A percentile compares a stretch with the other conserved stretches of the same genome.
phyloP scores from a whole-genome alignment of 306 rosid genomes.

The Datisca glomerata region DNA sequence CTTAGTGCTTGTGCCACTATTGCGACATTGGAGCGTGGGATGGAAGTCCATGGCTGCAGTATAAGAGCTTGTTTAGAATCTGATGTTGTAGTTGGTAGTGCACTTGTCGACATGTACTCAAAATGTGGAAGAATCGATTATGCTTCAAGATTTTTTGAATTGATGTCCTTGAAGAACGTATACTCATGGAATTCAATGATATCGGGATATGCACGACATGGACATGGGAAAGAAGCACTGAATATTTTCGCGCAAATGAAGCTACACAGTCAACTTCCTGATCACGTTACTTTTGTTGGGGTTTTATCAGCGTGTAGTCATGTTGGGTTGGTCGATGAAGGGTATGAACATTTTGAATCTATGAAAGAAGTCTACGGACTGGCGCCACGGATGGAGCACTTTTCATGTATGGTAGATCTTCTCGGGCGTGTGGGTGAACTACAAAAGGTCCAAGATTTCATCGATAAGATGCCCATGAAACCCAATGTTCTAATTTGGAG shows the following conservation, averaged over 20 bases:
- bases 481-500: slow-evolving; percentile 87
- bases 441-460: slow-evolving; percentile 52
- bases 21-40: slow-evolving; percentile 74
- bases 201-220: slow-evolving; percentile 86
- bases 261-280: slow-evolving; percentile 49
- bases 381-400: slow-evolving; percentile 72
- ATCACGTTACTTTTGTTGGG: slow-evolving; percentile 89
- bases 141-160: slow-evolving; percentile 75
- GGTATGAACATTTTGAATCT: slow-evolving; percentile 53
- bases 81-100: slow-evolving; percentile 85
- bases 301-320: slow-evolving; percentile 91
- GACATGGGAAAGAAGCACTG: slow-evolving; percentile 60
- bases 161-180: slow-evolving; percentile 59
- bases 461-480: slow-evolving; percentile 58
- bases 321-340: slow-evolving; percentile 74
- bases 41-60: slow-evolving; percentile 85
- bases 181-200: slow-evolving; percentile 96
- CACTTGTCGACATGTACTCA: slow-evolving; percentile 80
- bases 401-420: slow-evolving; percentile 87
- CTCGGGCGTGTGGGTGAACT: slow-evolving; percentile 75
- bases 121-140: slow-evolving; percentile 85
- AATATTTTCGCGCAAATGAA: slow-evolving; percentile 62
- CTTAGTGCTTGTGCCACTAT: slow-evolving; percentile 94
- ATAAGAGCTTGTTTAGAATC: slow-evolving; percentile 67
- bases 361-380: slow-evolving; percentile 48